A percentile compares a stretch with the other conserved stretches of the same genome.
Conservation (phyloP, 305 asterid genomes). For the Fraxinus angustifolia region DNA sequence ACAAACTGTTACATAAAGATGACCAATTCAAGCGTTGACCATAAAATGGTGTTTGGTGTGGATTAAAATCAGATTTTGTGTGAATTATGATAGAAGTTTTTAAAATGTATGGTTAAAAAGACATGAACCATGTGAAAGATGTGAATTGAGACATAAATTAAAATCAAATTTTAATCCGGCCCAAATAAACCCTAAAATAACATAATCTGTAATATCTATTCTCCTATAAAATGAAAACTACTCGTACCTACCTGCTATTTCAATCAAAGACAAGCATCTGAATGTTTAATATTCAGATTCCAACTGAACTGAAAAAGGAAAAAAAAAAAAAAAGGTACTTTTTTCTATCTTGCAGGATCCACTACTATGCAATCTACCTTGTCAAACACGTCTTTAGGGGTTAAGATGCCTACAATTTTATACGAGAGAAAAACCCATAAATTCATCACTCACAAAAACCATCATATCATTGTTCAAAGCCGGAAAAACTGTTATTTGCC, state of each 20-base stretch:
- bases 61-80: too few species aligned
- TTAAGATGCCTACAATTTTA: not conserved
- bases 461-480: not conserved
- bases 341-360: not conserved
- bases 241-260: not conserved
- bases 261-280: not conserved
- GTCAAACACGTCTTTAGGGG: not conserved
- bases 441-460: slow-evolving; percentile 5
- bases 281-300: not conserved
- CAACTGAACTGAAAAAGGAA: not conserved
- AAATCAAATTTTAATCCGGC: too few species aligned
- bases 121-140: too few species aligned
- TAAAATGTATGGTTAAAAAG: too few species aligned
- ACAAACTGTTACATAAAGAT: not conserved
- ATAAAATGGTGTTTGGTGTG: too few species aligned
- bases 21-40: not conserved
- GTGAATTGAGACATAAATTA: too few species aligned
- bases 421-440: not conserved
- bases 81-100: too few species aligned
- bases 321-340: too few species aligned
- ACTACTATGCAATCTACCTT: not conserved
- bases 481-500: slow-evolving; percentile 13
- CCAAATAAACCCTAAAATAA: too few species aligned
- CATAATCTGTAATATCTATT: not conserved
- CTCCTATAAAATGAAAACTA: not conserved